Base-by-base conservation (phyloP, 345 rosid genomes). In the Camelina sativa region DNA sequence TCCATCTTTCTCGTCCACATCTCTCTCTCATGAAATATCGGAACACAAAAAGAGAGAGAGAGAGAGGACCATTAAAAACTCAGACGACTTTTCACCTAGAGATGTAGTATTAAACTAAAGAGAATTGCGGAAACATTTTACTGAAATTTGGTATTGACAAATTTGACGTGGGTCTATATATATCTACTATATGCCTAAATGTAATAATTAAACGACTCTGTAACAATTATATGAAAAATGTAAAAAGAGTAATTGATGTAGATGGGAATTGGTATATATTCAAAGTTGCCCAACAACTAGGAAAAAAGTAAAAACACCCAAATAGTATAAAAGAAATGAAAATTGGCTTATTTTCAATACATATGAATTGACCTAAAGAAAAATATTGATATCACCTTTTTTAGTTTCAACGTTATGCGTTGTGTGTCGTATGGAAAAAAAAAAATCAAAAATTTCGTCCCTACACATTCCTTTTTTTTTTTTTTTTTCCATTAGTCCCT, bases 241-340 rank as follows among this genome's bases (percentile, higher is more conserved):
- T 3, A 51, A 57, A 19, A 50, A 11, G 34, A 60, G 71, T 47
- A 25, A 57, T 11, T 23, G 80, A 71, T 28, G 35, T 35, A 46
- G 54, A 70, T 55, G 67, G 76, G 72, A 30, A 64, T 48, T 22
- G 67, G 67, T 71, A 17, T 20, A 64, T 48, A 71, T 63, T 76
- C 76, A 76, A 55, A 76, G 76, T 71, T 76, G 75, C 59, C 75
- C 75, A 62, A 53, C 79, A 44, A 69, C 79, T 62, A 61, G 11
- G 61, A 15, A 13, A 20, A 11, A 59, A 25, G 28, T 16, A 11
- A 3, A n/a, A 25, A 10, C 28, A 34, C 37, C 37, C 9, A 7
- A 20, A 40, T 1, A 52, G 41, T 16, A 40, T 12, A 28, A 37
- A 50, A 68, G 12, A 56, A 40, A 38, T 38, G 4, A 59, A 13